A percentile compares a stretch with the other conserved stretches of the same genome.
phyloP scores from a whole-genome alignment of 176 grass and related monocot species.

The Oryza coarctata region DNA sequence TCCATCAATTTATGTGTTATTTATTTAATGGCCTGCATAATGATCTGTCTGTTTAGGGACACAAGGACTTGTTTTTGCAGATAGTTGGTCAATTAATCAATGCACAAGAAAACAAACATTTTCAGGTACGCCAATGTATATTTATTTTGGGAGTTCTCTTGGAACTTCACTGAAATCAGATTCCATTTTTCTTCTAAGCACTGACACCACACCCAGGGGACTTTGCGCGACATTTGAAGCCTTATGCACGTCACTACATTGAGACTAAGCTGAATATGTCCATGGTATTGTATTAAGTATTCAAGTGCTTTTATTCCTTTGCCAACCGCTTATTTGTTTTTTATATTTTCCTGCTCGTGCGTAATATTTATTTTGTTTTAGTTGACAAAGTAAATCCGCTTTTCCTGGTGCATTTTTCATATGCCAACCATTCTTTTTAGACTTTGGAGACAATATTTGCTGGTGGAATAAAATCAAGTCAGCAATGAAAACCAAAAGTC shows the following conservation, averaged over 20 bases:
- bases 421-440: no score
- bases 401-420: no score
- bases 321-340: not conserved
- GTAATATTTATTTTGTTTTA: no score
- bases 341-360: not conserved
- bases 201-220: not conserved
- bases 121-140: no score
- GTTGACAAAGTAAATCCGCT: no score
- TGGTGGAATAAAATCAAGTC: no score
- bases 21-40: not conserved
- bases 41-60: not conserved
- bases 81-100: conserved; percentile 1
- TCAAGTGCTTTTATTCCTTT: not conserved
- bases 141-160: no score
- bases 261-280: not conserved
- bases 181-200: not conserved
- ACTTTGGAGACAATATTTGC: no score
- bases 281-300: conserved; percentile 7
- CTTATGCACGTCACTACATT: conserved; percentile 15
- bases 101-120: not conserved
- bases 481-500: no score
- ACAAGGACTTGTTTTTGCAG: conserved; percentile 14
- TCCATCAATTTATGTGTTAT: not conserved
- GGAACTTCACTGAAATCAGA: no score
- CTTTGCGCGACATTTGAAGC: conserved; percentile 7